Percentiles rank a stretch among this genome's conserved stretches.
These are phyloP conservation scores for Tolypocladium guangdongense DNA, from an alignment of 2,329 filamentous ascomycete species.

Conservation along the genomic window DNA sequence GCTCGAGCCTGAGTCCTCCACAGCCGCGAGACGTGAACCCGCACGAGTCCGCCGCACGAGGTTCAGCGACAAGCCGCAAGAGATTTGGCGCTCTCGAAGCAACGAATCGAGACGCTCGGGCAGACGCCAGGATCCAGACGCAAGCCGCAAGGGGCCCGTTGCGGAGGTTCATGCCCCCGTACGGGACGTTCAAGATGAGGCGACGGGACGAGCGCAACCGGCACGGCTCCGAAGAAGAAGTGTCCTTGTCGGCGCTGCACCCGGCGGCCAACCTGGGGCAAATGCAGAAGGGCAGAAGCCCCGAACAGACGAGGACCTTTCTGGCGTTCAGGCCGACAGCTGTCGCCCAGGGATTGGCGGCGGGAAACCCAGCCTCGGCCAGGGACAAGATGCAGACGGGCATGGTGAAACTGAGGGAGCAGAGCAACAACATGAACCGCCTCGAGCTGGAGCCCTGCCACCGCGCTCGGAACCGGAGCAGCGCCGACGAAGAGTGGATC, in stretches of 20 bases:
- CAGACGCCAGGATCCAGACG: background rate
- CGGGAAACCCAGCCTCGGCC: background rate
- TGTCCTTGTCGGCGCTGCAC: background rate
- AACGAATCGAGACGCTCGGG: background rate
- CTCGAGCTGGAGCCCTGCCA: background rate
- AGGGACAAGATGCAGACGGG: background rate
- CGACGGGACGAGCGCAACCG: background rate
- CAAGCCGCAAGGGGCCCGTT: background rate
- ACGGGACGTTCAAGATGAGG: background rate
- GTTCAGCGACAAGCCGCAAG: background rate
- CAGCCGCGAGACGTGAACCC: background rate
- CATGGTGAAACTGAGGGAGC: background rate
- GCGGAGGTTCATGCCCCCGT: background rate
- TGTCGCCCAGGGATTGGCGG: background rate
- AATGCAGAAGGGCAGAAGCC: background rate
- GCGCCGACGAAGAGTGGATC: conserved; percentile 9
- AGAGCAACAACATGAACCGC: background rate
- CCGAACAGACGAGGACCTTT: background rate
- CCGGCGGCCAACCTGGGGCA: background rate
- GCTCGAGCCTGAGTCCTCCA: background rate
- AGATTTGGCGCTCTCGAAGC: background rate
- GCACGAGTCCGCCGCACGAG: background rate
- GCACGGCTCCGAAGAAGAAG: background rate
- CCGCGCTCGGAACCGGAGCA: background rate
- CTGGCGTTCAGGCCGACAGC: background rate